Conservation (phyloP, 768 basidiomycete genomes). For the Lepiota brunneoincarnata region DNA sequence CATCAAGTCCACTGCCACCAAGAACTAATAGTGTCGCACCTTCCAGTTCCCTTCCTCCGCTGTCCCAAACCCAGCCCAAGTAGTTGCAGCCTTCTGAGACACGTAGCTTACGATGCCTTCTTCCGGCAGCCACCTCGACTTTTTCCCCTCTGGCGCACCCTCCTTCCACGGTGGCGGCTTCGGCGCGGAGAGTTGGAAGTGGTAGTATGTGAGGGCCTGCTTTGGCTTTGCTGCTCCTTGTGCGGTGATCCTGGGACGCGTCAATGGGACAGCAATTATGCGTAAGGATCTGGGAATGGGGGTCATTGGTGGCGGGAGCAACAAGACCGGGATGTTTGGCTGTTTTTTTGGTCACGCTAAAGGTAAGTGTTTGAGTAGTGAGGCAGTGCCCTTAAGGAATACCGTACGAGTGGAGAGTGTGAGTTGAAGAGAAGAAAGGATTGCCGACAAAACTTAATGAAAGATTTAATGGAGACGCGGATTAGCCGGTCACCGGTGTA, state of each 20-base stretch:
- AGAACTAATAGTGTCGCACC: constrained; percentile 37
- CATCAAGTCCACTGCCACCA: background rate
- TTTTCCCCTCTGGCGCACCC: constrained; percentile 11
- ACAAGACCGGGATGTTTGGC: background rate
- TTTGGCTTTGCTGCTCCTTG: constrained; percentile 15
- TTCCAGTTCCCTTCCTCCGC: constrained; percentile 66
- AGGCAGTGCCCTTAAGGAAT: background rate
- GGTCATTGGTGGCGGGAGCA: constrained; percentile 7
- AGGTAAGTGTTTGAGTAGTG: background rate
- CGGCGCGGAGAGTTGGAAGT: constrained; percentile 35
- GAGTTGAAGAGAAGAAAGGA: background rate
- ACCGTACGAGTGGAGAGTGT: background rate
- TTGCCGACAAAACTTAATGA: no score
- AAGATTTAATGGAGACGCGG: background rate
- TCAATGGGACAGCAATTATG: constrained; percentile 46
- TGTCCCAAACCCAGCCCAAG: constrained; percentile 71
- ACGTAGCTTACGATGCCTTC: constrained; percentile 48
- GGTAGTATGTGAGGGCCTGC: constrained; percentile 38
- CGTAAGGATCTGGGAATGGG: constrained; percentile 22
- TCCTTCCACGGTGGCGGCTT: constrained; percentile 13
- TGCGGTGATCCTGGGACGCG: constrained; percentile 24
- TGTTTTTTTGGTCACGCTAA: background rate
- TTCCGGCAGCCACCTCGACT: constrained; percentile 32
- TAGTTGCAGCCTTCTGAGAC: constrained; percentile 46
- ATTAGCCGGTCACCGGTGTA: background rate